phyloP scores from a whole-genome alignment of 257 asterid genomes.

The Salvia splendens region DNA sequence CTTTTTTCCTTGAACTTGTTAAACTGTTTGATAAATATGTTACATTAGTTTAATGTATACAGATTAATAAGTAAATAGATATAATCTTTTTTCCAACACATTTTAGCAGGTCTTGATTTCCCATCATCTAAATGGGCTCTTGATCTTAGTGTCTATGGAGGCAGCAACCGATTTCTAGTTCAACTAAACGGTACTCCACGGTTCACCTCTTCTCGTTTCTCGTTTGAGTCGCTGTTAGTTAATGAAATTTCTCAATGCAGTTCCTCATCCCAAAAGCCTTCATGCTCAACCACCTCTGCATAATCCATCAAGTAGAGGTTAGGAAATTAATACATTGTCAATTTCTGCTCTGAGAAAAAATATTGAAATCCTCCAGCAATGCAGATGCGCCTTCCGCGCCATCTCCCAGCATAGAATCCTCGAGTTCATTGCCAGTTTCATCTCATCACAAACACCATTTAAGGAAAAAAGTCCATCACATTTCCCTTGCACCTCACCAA shows the following conservation, averaged over 20 bases:
- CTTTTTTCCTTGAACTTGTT: background rate
- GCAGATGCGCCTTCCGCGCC: conserved; percentile 36
- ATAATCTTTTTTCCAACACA: background rate
- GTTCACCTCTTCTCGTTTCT: conserved; percentile 6
- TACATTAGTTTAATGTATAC: too few relatives aligned
- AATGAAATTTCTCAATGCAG: conserved; percentile 28
- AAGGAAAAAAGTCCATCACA: conserved; percentile 38
- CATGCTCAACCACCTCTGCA: background rate
- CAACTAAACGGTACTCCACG: conserved; percentile 39
- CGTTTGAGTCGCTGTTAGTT: background rate
- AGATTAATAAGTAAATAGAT: too few relatives aligned
- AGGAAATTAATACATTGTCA: too few relatives aligned
- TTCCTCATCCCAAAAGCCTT: conserved; percentile 35
- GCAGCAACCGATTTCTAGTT: conserved; percentile 20
- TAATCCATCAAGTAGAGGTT: too few relatives aligned
- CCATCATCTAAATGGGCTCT: conserved; percentile 31
- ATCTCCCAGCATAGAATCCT: conserved; percentile 25
- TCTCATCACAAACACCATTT: conserved; percentile 40
- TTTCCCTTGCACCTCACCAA: conserved; percentile 37
- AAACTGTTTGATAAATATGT: too few relatives aligned
- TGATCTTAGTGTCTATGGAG: conserved; percentile 27
- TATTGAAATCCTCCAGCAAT: conserved; percentile 20
- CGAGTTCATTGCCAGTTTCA: conserved; percentile 37
- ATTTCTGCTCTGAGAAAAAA: too few relatives aligned
- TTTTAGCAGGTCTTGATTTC: conserved; percentile 52